Conservation (phyloP, 192 early-diverging fungal genomes). For the Rhizoclosmatium sp. region DNA sequence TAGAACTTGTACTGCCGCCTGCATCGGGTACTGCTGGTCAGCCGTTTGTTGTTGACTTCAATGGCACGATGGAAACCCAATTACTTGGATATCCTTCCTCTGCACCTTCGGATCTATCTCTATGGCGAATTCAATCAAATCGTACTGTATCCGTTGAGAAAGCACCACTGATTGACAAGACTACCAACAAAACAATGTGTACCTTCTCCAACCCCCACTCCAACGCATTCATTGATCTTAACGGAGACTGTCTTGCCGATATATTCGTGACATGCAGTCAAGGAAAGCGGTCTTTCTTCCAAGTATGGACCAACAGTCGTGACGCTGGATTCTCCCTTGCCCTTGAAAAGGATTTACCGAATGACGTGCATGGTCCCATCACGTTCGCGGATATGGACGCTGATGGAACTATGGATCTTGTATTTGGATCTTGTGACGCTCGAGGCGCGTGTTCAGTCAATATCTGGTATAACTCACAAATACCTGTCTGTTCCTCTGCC, state of each 20-base stretch:
- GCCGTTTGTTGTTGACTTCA: conserved; percentile 69
- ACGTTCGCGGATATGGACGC: conserved; percentile 93
- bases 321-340: conserved; percentile 36
- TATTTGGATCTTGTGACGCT: conserved; percentile 72
- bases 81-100: conserved; percentile 56
- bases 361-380: conserved; percentile 70
- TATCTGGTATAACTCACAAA: conserved; percentile 82
- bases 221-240: conserved; percentile 89
- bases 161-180: conserved; percentile 10
- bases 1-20: conserved; percentile 19
- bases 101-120: conserved; percentile 19
- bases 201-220: conserved; percentile 81
- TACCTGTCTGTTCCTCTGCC: conserved; percentile 69
- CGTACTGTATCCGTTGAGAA: conserved; percentile 39
- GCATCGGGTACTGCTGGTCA: conserved; percentile 40
- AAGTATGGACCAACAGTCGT: conserved; percentile 35
- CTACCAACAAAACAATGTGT: conserved; percentile 56
- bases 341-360: conserved; percentile 67
- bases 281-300: conserved; percentile 69
- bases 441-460: conserved; percentile 68
- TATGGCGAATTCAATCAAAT: conserved; percentile 30
- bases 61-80: conserved; percentile 68
- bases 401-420: conserved; percentile 87
- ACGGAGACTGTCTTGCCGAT: conserved; percentile 91
- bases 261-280: conserved; percentile 67